Evolutionary conservation across 352 stramenopile species (phyloP), one percentile per base, ranked within the genome.

Genomic region (Globisporangium camurandrum): DNA sequence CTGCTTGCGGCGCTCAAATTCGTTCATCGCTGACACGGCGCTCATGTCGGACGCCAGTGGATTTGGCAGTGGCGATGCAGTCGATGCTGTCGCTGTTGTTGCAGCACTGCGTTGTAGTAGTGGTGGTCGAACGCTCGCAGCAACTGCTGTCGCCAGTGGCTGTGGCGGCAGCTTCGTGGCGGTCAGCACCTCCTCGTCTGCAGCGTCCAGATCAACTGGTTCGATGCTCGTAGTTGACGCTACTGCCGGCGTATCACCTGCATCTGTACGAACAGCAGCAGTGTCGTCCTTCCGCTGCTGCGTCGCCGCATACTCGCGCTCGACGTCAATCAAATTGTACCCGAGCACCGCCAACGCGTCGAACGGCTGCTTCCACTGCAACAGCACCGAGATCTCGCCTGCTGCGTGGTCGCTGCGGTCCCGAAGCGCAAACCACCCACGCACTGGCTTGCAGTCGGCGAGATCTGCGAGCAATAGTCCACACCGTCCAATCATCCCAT

Each of bases 311-410:
- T 19, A 41, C 36, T 41, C 16, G 6, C 11, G 28, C 24, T 86
- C 70, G 23, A 84, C 56, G 44, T 76, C 79, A 30, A 88, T 61
- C 14, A 90, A 42, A n/a, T 87, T 66, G 46, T 90, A 93, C 0
- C 81, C 81, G 28, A 63, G 67, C 4, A 86, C 43, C n/a, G 81
- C 59, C 3, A 84, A 62, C 6, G 91, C 60, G 49, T 86, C 65
- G 45, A 95, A 85, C 10, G 78, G 71, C 31, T 88, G 69, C 46
- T 75, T 83, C 82, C 84, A 95, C 43, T 88, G 61, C 22, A 95
- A 71, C 19, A 81, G 57, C 12, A 93, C 40, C 1, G 70, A 83
- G 20, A 95, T 72, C 26, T 90, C 75, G 11, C 84, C 84, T 23
- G 65, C 75, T 22, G 73, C 47, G 11, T 64, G 61, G 14, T 83